Base-by-base conservation (phyloP, 495 filamentous ascomycete genomes). In the Melanomma pulvis-pyrius region DNA sequence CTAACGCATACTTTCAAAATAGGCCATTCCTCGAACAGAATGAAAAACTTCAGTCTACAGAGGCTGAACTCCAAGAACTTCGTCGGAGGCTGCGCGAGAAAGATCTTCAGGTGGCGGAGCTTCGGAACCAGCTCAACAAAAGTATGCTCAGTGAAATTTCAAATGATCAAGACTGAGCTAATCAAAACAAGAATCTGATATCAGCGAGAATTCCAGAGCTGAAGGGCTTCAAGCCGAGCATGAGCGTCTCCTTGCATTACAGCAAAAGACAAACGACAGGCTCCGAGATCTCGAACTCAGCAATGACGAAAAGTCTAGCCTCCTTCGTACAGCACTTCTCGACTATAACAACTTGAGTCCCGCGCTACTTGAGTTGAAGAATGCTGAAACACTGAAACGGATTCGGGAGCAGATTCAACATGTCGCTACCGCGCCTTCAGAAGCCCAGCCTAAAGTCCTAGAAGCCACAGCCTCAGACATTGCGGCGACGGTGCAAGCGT, bases 71-170 rank as follows among this genome's bases (percentile, higher is more conserved):
- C 13, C 34, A 61, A 29, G 65, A 68, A 29, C 44, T 71, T 32
- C 64, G 53, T 19, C 60, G 69, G 12, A 29, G 36, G 25, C 44
- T 68, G 9, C 64, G 65, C 17, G 69, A 71, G 50, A 71, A 71
- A 46, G 69, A 71, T 22, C 56, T 68, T 12, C 36, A 71, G 28
- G 51, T 47, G 22, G 69, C 65, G 34, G 69, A 68, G 36, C 61
- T 84, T 26, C 77, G 78, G 44, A 80, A 82, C 62, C 78, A 83
- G 41, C 76, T 83, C 60, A 73, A 74, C 61, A 81, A 81, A 63
- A 74, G 68, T 49, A 74, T 76, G 65, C 54, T 30, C 28, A 30
- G 44, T 22, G 49, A 6, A 3, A n/a, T 19, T 44, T n/a, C 13
- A 21, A 39, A 29, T 32, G 39, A 19, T 15, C 34, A n/a, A n/a